These are phyloP conservation scores for Puccinellia tenuiflora DNA, from an alignment of 176 grass and related monocot genomes.

Conservation along the genomic window DNA sequence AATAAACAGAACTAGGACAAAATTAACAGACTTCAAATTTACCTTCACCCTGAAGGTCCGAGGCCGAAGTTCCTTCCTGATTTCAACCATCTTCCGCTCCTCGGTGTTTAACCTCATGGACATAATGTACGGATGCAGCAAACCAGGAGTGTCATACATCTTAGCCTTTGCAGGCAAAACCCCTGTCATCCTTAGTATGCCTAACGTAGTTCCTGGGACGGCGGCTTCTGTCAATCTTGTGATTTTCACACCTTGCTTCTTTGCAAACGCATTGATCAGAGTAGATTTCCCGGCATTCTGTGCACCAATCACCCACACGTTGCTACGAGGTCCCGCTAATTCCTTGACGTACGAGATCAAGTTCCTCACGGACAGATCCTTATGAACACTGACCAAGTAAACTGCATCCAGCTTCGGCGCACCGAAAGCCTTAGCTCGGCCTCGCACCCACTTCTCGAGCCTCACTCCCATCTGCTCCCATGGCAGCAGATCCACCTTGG, in stretches of 20 bases:
- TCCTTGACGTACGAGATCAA: constrained; percentile 76
- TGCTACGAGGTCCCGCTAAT: constrained; percentile 75
- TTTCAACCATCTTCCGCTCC: constrained; percentile 89
- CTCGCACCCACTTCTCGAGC: constrained; percentile 77
- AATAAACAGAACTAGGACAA: constrained; percentile 6
- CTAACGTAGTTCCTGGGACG: constrained; percentile 80
- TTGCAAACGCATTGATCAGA: constrained; percentile 85
- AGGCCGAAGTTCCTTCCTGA: constrained; percentile 71
- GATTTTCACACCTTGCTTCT: constrained; percentile 73
- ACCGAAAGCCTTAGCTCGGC: constrained; percentile 71
- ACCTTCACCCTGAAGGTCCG: constrained; percentile 79
- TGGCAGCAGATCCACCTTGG: constrained; percentile 80
- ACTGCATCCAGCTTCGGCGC: constrained; percentile 77
- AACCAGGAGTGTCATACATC: constrained; percentile 93
- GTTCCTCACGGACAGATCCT: constrained; percentile 82
- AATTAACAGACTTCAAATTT: constrained; percentile 14
- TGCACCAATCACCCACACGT: constrained; percentile 94
- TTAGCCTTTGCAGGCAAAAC: constrained; percentile 94
- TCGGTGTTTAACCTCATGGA: constrained; percentile 66
- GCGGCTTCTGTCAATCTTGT: constrained; percentile 78
- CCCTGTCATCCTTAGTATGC: constrained; percentile 71
- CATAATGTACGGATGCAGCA: constrained; percentile 83
- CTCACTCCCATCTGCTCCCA: constrained; percentile 69
- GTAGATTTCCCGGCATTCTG: constrained; percentile 98
- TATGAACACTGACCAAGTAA: constrained; percentile 69